Base-by-base conservation (phyloP, 2,329 filamentous ascomycete genomes). In the Penicillium hesseltinei region DNA sequence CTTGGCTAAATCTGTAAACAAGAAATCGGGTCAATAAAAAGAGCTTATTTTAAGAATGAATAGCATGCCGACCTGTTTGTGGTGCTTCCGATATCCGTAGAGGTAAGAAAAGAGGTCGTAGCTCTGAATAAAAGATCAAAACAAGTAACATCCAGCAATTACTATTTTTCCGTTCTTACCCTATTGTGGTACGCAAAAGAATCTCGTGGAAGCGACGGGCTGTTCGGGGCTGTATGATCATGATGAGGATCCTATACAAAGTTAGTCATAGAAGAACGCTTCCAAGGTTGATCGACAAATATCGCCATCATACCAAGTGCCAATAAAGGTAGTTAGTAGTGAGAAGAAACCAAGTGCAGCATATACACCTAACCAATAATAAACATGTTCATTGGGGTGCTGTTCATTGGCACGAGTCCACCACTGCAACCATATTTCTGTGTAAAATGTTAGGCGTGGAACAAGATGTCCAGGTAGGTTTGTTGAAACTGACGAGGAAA, bases 31-130 rank as follows among this genome's bases (percentile, higher is more conserved):
- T 60, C 44, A 58, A 33, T 29, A 43, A 25, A 25, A 38, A 11
- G 5, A 13, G 15, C 4, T 17, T 0, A 4, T 17, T 21, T 21
- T 17, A n/a, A 8, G 11, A 5, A 15, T 4, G 1, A 33, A 21
- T 33, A 17, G 4, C 8, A 10, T n/a, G 6, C 39, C n/a, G 25
- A 61, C 62, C 63, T 60, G 29, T 66, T 66, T 9, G 60, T 64
- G 21, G 63, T 64, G 13, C 42, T 50, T 49, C 62, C 63, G 29
- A 60, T 58, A 53, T 66, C 60, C 2, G 59, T 64, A 1, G 62
- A 63, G 15, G 59, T 63, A 44, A 72, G 62, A 25, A 71, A 71
- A 4, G 65, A 68, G 4, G 73, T 71, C 6, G 70, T 69, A 1
- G 71, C 67, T 9, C 58, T 56, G 6, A 13, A 54, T 19, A 2